Base-by-base conservation (phyloP, 495 filamentous ascomycete species). In the Corynascus novoguineensis region DNA sequence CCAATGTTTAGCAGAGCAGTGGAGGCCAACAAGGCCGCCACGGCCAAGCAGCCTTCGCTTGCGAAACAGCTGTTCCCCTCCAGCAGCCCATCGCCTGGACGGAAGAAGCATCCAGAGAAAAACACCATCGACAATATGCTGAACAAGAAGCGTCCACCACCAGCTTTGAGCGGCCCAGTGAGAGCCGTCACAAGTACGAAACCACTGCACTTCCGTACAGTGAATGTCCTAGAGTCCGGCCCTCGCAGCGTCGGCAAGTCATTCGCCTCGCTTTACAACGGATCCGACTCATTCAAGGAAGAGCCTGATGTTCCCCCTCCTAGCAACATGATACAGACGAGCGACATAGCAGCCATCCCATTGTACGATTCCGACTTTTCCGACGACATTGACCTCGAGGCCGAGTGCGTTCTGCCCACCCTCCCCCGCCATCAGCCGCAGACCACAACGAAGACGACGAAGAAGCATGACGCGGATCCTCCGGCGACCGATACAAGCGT, bases 361-460 rank as follows among this genome's bases (percentile, higher is more conserved):
- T 54, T 79, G 83, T 75, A 76, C 50, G 82, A 85, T 48, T 77
- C 83, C 50, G 87, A 89, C 58, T 87, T 89, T 63, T 84, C 85
- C 60, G 82, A 86, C 57, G 85, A 89, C 57, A 71, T 78, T 3
- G 81, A 86, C 29, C 69, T 88, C 9, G 81, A 88, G 15, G 76
- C 78, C 37, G 77, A 79, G 0, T 64, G 69, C 9, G 68, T 79
- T 17, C 62, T 78, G 10, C 69, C 81, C 17, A 40, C 67, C 14
- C 59, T 67, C 31, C 67, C 74, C 19, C 55, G 68, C 50, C 51
- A 55, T 17, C 25, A 19, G 12, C 50, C 37, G 19, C 49, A 42
- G 25, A 54, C 42, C 51, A 48, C 24, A 44, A 27, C 31, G 11
- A 17, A 32, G 14, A 48, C 24, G 46, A 27, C 31, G 11, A 17